These are phyloP conservation scores for Mycosphaerella arachidis DNA, from an alignment of 2,329 filamentous ascomycete species.

Conservation along the genomic window DNA sequence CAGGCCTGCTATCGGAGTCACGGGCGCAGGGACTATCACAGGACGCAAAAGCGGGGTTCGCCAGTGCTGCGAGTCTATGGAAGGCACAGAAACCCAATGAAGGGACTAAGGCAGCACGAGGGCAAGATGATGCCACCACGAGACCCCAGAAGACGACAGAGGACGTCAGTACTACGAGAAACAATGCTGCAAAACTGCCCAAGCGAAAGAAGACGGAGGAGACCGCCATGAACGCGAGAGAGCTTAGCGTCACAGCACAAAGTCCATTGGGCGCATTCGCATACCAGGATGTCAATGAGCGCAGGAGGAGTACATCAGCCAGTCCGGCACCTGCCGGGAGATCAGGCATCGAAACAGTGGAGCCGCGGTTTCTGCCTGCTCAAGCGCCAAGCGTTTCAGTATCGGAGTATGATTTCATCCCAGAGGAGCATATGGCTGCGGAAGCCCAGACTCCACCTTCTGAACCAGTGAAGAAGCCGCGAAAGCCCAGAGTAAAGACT, in stretches of 20 bases:
- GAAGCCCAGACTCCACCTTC: not conserved
- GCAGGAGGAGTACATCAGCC: not conserved
- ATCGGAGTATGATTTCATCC: slow-evolving; percentile 17
- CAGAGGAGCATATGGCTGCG: not conserved
- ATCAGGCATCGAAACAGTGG: not conserved
- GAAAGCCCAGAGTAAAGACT: not conserved
- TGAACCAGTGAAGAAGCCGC: slow-evolving; percentile 4
- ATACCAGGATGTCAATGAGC: not conserved
- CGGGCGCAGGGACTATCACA: slow-evolving; percentile 7
- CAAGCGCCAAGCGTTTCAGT: slow-evolving; percentile 16
- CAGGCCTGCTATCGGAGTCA: slow-evolving; percentile 10
- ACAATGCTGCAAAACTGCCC: slow-evolving; percentile 9
- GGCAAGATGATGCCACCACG: not conserved
- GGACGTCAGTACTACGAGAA: not conserved
- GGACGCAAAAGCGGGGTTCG: slow-evolving; percentile 13
- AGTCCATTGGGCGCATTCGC: not conserved
- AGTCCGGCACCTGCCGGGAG: not conserved
- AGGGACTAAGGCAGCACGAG: not conserved
- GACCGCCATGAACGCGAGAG: not conserved
- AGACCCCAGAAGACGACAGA: not conserved
- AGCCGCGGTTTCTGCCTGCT: not conserved
- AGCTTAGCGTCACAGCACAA: not conserved
- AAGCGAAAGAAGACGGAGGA: slow-evolving; percentile 6
- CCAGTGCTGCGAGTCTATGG: slow-evolving; percentile 14
- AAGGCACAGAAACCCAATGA: slow-evolving; percentile 5